Base-by-base conservation (phyloP, 2,329 filamentous ascomycete genomes). In the Dryadomyces quercivorus region DNA sequence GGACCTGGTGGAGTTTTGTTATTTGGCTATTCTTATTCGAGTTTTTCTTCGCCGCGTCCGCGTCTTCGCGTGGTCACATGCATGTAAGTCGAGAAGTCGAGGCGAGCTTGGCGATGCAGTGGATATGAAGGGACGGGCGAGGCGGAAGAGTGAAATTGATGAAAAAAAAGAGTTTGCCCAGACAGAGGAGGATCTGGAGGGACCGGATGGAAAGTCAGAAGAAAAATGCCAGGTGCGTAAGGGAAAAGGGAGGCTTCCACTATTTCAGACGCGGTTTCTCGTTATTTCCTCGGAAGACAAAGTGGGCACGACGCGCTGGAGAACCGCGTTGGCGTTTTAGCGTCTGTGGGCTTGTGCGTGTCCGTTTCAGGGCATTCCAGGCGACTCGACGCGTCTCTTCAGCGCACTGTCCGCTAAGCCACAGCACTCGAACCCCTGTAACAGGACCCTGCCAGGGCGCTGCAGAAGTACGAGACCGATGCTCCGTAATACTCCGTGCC, bases 291-390 rank as follows among this genome's bases (percentile, higher is more conserved):
- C 50, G 40, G 16, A 46, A n/a, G 43, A 46, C 36, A 21, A 50
- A 55, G 59, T 59, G 59, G 57, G 56, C 51, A 56, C 59, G 56
- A 60, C 59, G 59, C 59, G 59, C 51, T 40, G 20, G 40, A 38
- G 34, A 50, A 57, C 52, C 57, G 59, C 58, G 59, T 61, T 60
- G 59, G 59, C 59, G 59, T 61, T 58, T 60, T 58, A 56, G 59
- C 57, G 59, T 51, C 55, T 18, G 50, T 9, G 13, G 21, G 40
- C 40, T 15, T 36, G 21, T 15, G 36, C 36, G 49, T 26, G 13
- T 43, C n/a, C 13, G 18, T 47, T 38, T n/a, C 42, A 18, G 31
- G n/a, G 42, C 42, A 22, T 47, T 38, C 46, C 12, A 38, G 38
- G 48, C 38, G 43, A 15, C 13, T 13, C 7, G 40, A 56, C 58